Base-by-base conservation (phyloP, 2,329 filamentous ascomycete genomes). In the Aspergillus ustus region DNA sequence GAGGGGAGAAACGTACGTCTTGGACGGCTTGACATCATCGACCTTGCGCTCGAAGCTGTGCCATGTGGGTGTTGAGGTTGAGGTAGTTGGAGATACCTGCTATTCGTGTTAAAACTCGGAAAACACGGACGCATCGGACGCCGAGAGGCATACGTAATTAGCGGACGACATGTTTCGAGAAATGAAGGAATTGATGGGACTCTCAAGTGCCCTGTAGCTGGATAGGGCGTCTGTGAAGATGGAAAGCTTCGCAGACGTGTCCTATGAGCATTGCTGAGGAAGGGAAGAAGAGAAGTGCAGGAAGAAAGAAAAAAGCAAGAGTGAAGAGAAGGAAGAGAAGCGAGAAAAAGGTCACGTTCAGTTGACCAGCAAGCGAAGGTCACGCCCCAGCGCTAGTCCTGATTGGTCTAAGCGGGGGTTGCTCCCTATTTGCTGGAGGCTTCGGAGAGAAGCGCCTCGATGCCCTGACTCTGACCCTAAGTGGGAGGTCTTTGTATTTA, bases 1-100 rank as follows among this genome's bases (percentile, higher is more conserved):
- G 37, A 29, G 62, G 52, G 22, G 59, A 22, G 37, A 60, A 52
- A 85, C 89, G 81, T 89, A 97, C 95, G 89, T 92, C 80, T 98
- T 99, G 37, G 91, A 91, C 52, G 92, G 88, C 74, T 92, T 94
- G 70, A 93, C 87, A 69, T 93, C 90, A 69, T 93, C 90, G 61
- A 96, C 88, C 74, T 91, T 91, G 75, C 85, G 84, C 71, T 95
- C 90, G 78, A 97, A 97, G 66, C 85, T 81, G 78, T 91, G 87
- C 77, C 86, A 89, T 72, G 84, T 81, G 64, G 90, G 87, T 71
- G 89, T 91, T 57, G 90, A 83, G 58, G 89, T 90, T 63, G 91
- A 91, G 70, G 90, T 83, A 64, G 84, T 84, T 64, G 90, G 89
- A 70, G 91, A 92, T 76, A 86, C 85, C 87, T 90, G 75, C 63